Evolutionary conservation across 495 filamentous ascomycete genomes (phyloP), one percentile per base, ranked within the genome.

Genomic region (Annulohypoxylon moriforme): DNA sequence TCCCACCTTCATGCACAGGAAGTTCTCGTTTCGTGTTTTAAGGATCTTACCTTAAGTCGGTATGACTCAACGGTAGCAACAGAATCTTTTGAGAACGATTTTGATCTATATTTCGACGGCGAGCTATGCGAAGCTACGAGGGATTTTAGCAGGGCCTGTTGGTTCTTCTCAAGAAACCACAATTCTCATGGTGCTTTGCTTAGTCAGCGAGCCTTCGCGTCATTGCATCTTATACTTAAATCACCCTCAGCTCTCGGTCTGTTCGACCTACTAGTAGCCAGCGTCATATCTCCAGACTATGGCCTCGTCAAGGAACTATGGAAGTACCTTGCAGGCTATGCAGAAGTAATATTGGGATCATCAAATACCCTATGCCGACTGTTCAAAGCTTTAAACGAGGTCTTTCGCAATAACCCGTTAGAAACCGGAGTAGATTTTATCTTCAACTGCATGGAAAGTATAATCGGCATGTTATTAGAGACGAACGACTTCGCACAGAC

Each of bases 1-100:
- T 73, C 67, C 33, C 71, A 73, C 24, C 62, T 73, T n/a, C 66
- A 70, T n/a, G 66, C 71, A 10, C 71, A 73, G 14, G 66, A 73
- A n/a, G 22, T 73, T n/a, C 61, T 73, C 11, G 66, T 73, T n/a
- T 73, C 71, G 2, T 69, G 66, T 9, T 73, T 67, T n/a, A 74
- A 60, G 10, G 61, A 63, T 14, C 71, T 74, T 6, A 60, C 71
- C 4, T 24, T 61, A 7, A 59, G 67, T 14, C 70, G 67, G 71
- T 22, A 56, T 31, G 71, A 74, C 2, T 70, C 67, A 16, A 40
- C 52, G 16, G 50, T 38, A 8, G 59, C 71, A 0, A 50, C 66
- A 2, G 49, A 58, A 13, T 67, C 71, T 14, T 67, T 70, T 11
- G 71, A 74, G 36, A 33, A 53, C 4, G 58, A 64, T 34, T 74